Base-by-base conservation (phyloP, 331 rosid species). In the Malus hybrid region DNA sequence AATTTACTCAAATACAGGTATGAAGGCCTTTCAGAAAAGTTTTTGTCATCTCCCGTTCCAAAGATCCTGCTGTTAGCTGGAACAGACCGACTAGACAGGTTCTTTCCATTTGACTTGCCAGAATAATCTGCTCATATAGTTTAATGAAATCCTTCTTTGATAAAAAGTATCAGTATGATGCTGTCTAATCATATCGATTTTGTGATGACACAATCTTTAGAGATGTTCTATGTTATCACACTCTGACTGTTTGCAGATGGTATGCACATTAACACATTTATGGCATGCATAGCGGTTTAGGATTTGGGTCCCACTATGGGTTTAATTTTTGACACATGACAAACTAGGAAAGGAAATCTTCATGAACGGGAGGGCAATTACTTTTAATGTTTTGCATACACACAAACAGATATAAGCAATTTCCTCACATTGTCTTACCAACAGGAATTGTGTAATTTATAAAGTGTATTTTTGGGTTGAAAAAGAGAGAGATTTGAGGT, bases 81-180 rank as follows among this genome's bases (percentile, higher is more conserved):
- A 71, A 85, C 99, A 71, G 99, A 94, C 81, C 88, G 99, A 88
- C 84, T 94, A 78, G 99, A 94, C 89, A 94, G 91, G 99, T 94
- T 48, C 70, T 46, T 28, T 71, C 71, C 50, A 36, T 44, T 82
- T 16, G 44, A 61, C 58, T 67, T 71, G 56, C 57, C 7, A 46
- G 73, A 61, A 33, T 53, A 64, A 79, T 32, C 16, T 76, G 18
- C 16, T 36, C 67, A 68, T 46, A 39, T n/a, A 12, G 12, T 69
- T 61, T 63, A 19, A 7, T 58, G 61, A 72, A 63, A 36, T 52
- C 64, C 4, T 5, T 66, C 55, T 68, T 24, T 63, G 29, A 28
- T 1, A 53, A 62, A 30, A 68, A 34, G 42, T 0, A 9, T 66
- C 62, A 68, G 68, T 79, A 65, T 42, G 48, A 44, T 75, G 46